Conservation (phyloP, 768 basidiomycete species). For the Russula sp. region DNA sequence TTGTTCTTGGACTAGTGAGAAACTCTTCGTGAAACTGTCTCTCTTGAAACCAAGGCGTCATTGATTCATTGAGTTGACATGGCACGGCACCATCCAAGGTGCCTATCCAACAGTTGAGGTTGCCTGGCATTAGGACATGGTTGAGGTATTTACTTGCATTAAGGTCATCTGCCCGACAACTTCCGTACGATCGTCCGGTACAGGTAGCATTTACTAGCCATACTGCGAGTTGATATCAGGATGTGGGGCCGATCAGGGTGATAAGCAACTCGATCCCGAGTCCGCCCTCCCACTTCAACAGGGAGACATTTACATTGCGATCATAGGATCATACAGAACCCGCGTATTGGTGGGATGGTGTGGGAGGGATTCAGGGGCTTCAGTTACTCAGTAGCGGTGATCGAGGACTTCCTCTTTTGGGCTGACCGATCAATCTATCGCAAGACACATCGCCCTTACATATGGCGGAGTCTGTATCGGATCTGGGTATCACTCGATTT, state of each 20-base stretch:
- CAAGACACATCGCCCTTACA: neutral
- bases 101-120: neutral
- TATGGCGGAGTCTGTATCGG: neutral
- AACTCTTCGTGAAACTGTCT: neutral
- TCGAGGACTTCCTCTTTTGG: neutral
- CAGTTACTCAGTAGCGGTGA: neutral
- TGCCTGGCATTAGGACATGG: neutral
- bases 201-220: neutral
- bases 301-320: neutral
- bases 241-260: neutral
- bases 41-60: neutral
- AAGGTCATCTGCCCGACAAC: neutral
- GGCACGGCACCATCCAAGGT: neutral
- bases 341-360: no score
- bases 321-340: no score
- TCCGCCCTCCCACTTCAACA: neutral
- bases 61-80: neutral
- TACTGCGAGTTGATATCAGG: neutral
- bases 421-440: neutral
- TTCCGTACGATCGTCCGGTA: neutral
- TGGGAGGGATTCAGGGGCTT: neutral
- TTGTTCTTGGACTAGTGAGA: neutral
- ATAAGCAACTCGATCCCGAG: neutral
- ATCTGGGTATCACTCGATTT: neutral
- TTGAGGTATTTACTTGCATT: neutral